Percentiles rank a stretch among this genome's conserved stretches.
Conservation (phyloP, 1,284 basidiomycete genomes). For the Cryptococcus sp. region DNA sequence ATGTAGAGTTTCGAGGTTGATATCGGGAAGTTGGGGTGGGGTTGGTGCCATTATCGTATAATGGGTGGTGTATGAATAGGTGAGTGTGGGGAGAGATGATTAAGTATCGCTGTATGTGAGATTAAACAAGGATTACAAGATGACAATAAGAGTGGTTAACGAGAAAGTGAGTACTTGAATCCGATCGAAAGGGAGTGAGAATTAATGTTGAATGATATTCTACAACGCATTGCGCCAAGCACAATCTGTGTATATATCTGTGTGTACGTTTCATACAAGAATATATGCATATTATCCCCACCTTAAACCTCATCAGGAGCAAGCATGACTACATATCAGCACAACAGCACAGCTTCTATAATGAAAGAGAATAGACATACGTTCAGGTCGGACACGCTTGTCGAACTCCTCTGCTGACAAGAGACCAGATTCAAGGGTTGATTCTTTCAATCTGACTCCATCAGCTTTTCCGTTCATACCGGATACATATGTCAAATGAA, state of each 20-base stretch:
- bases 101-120: neutral
- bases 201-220: conserved; percentile 1
- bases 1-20: neutral
- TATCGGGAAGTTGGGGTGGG: neutral
- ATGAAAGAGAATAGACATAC: conserved; percentile 24
- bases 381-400: conserved; percentile 87
- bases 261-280: neutral
- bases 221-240: neutral
- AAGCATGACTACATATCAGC: conserved; percentile 41
- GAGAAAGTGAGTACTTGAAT: too few species aligned
- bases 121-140: too few species aligned
- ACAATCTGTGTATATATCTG: neutral
- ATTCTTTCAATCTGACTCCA: conserved; percentile 66
- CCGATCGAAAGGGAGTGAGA: neutral
- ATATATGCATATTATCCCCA: neutral
- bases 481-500: neutral
- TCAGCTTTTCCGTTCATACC: neutral
- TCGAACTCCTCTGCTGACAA: conserved; percentile 92
- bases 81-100: neutral
- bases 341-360: neutral
- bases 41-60: neutral
- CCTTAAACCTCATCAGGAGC: conserved; percentile 41
- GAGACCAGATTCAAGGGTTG: conserved; percentile 81
- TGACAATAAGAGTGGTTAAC: too few species aligned
- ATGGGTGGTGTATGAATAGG: neutral